Evolutionary conservation across 2,329 filamentous ascomycete species (phyloP), one percentile per base, ranked within the genome.

Genomic region (Thielaviopsis ethacetica): DNA sequence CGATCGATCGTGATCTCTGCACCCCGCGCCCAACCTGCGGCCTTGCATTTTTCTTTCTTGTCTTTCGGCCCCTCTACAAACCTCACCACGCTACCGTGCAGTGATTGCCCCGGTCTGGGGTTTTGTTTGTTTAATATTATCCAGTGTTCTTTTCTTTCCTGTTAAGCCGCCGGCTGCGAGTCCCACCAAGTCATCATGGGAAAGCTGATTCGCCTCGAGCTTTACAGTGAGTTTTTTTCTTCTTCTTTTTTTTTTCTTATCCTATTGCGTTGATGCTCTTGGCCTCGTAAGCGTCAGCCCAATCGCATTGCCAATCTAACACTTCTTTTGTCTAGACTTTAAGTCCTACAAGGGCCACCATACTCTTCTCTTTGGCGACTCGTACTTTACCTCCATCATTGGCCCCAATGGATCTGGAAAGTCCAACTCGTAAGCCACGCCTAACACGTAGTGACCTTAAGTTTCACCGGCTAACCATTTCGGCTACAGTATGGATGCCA

Each of bases 331-430:
- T 26, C 27, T 67, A 93, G 88, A 98, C 76, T 98, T 98, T 83
- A 98, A 98, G 76, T 97, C 93, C 66, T 98, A 98, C 77, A 95
- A 95, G 72, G 93, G 91, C 61, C 91, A 96, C 67, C 93, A 98
- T 75, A 85, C 82, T 62, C 82, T 98, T 52, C 82, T 96, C 57
- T 96, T 98, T 67, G 91, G 91, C 68, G 91, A 98, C 75, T 94
- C 91, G 1, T 97, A 96, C 73, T 98, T 98, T 72, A 98, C 93
- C 55, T 98, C 93, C 50, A 96, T 98, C 68, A 97, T 98, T 68
- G 93, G 94, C 5, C 93, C 93, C 70, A 98, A 98, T 91, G 93
- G 93, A 76, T 97, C 93, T 41, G 93, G 93, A 64, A 98, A 98
- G 73, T 98, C 93, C 21, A 98, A 98, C 71, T 95, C 91, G 88